Evolutionary conservation across 257 asterid species (phyloP).

Genomic region (Salvia splendens): DNA sequence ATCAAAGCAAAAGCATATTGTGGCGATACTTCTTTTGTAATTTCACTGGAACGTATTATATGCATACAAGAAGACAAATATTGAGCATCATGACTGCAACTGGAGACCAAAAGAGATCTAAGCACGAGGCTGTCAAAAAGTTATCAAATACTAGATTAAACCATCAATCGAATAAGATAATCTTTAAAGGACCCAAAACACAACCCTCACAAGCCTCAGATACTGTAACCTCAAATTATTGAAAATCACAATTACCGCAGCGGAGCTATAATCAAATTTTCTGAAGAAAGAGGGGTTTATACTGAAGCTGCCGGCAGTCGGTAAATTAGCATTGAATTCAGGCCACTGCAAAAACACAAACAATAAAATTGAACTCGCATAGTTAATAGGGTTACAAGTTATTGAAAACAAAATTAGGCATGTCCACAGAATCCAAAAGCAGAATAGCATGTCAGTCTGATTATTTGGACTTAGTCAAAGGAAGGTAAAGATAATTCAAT

Average conservation of each 20-base stretch:
- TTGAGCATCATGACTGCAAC: constrained; percentile 7
- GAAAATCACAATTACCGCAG: constrained; percentile 52
- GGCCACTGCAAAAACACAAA: constrained; percentile 78
- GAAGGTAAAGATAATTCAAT: not conserved
- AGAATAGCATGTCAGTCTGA: not conserved
- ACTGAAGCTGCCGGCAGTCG: constrained; percentile 64
- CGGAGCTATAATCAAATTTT: constrained; percentile 81
- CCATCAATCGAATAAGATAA: not conserved
- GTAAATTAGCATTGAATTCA: constrained; percentile 65
- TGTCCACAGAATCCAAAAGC: constrained; percentile 17
- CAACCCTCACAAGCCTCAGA: constrained; percentile 9
- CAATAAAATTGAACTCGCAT: not conserved
- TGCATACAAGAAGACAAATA: not conserved
- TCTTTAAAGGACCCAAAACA: constrained; percentile 5
- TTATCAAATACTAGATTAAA: not conserved
- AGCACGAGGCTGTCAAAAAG: not conserved
- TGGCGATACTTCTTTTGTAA: not conserved
- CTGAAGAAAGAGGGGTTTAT: constrained; percentile 79
- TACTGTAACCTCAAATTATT: constrained; percentile 17
- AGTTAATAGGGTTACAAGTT: not conserved
- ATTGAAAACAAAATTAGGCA: constrained; percentile 6
- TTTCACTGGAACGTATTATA: not conserved
- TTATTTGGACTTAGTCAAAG: constrained; percentile 4
- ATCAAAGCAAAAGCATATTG: not conserved
- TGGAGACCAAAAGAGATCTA: not conserved